Percentiles rank a stretch among this genome's conserved stretches.
phyloP scores from a whole-genome alignment of 257 asterid genomes.

The Solanum pennellii region DNA sequence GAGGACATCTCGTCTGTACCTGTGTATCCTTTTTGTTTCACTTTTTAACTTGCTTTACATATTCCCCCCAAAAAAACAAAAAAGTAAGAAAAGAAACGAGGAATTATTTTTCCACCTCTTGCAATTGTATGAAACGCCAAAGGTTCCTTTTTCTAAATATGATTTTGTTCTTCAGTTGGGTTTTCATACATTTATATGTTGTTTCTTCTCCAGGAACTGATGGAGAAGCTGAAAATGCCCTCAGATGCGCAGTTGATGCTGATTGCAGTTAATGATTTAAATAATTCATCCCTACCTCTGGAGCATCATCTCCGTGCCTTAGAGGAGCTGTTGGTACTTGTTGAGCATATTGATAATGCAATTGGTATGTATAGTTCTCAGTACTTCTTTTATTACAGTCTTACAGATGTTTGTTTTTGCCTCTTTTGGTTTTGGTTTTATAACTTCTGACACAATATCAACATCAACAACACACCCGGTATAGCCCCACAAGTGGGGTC shows the following conservation, averaged over 20 bases:
- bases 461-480: neutral
- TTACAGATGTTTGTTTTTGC: neutral
- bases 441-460: neutral
- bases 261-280: slow-evolving; percentile 65
- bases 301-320: slow-evolving; percentile 75
- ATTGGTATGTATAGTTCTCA: slow-evolving; percentile 38
- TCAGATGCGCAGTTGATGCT: slow-evolving; percentile 80
- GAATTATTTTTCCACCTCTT: neutral
- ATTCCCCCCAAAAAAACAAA: neutral
- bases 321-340: slow-evolving; percentile 73
- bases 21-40: neutral
- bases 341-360: slow-evolving; percentile 87
- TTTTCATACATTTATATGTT: neutral
- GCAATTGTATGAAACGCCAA: neutral
- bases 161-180: neutral
- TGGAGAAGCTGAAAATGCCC: slow-evolving; percentile 64
- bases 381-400: neutral
- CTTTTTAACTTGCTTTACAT: neutral
- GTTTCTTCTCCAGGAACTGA: slow-evolving; percentile 23
- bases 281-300: slow-evolving; percentile 43
- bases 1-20: neutral
- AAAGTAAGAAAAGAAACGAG: neutral
- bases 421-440: neutral
- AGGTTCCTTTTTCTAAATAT: neutral
- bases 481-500: neutral